These are phyloP conservation scores for Heracleum sosnowskyi DNA, from an alignment of 129 eudicot species.

Conservation along the genomic window DNA sequence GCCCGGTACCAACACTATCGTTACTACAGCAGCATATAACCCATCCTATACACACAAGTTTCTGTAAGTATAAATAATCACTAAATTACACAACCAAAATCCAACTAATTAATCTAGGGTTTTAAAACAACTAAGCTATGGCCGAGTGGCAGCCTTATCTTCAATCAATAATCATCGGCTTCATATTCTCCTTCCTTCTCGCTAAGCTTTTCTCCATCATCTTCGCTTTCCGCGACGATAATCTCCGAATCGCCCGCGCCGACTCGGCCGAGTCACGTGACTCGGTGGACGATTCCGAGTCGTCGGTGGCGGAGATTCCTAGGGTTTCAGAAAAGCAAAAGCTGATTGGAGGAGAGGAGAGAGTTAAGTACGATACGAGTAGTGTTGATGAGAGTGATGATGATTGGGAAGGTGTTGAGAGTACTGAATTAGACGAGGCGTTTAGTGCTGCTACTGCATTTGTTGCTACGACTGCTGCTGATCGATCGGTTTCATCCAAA, in stretches of 20 bases:
- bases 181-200: slow-evolving; percentile 69
- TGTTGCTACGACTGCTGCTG: slow-evolving; percentile 89
- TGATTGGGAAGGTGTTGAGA: slow-evolving; percentile 99
- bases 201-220: slow-evolving; percentile 82
- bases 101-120: not conserved
- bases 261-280: slow-evolving; percentile 9
- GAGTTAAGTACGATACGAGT: slow-evolving; percentile 12
- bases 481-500: slow-evolving; percentile 36
- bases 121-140: slow-evolving; percentile 21
- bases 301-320: slow-evolving; percentile 22
- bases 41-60: not conserved
- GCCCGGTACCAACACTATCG: no score
- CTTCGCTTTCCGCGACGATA: slow-evolving; percentile 68
- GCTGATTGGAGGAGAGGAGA: slow-evolving; percentile 27
- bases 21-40: not conserved
- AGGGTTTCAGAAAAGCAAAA: slow-evolving; percentile 35
- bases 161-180: slow-evolving; percentile 64
- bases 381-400: slow-evolving; percentile 43
- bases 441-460: slow-evolving; percentile 96
- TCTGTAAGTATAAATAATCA: not conserved
- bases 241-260: slow-evolving; percentile 61
- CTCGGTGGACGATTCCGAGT: not conserved
- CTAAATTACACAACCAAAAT: not conserved
- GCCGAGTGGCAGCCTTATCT: slow-evolving; percentile 66
- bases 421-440: slow-evolving; percentile 84